Evolutionary conservation across 768 basidiomycete genomes (phyloP), one percentile per base, ranked within the genome.

Genomic region (Russula griseocarnosa): DNA sequence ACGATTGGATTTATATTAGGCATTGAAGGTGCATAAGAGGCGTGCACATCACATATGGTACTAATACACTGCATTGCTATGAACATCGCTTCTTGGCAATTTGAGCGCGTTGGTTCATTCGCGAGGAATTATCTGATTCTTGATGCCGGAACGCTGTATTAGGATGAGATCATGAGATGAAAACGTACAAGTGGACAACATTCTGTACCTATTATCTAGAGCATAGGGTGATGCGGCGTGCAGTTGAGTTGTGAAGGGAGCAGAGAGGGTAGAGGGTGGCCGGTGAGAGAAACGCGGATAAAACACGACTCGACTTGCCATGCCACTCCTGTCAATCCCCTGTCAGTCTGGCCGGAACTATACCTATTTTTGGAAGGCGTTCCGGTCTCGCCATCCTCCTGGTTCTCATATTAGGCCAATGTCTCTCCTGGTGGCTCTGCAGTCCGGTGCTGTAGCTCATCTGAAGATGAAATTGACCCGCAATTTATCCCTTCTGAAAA

Each of bases 31-130:
- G 60, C 42, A 54, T 24, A 60, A 60, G 60, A 44, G 44, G 40
- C 42, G 52, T 60, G 60, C 22, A 60, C 52, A 52, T 60, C 60
- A 60, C 60, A 60, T 54, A 54, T 34, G n/a, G n/a, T n/a, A 60
- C 38, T 52, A 42, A 34, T 30, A 60, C 60, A 60, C 52, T 26
- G 52, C 52, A 60, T 60, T 44, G 16, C 30, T 34, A 30, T 54
- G 38, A 44, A 46, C 60, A 60, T 53, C 28, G 60, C 59, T 51
- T 51, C 36, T 30, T 44, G 24, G 55, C 16, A 8, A 18, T 10
- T 20, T 55, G 3, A 26, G 24, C 26, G 55, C 55, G n/a, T 22
- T 22, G 22, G 22, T 16, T 38, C 53, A 24, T 24, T 24, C 18
- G 14, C 44, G n/a, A 46, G 26, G 22, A 55, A 54, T 38, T 30